Evolutionary conservation across 225 moss, liverwort and hornwort species (phyloP), one percentile per base, ranked within the genome.

Genomic region (Lunularia cruciata): DNA sequence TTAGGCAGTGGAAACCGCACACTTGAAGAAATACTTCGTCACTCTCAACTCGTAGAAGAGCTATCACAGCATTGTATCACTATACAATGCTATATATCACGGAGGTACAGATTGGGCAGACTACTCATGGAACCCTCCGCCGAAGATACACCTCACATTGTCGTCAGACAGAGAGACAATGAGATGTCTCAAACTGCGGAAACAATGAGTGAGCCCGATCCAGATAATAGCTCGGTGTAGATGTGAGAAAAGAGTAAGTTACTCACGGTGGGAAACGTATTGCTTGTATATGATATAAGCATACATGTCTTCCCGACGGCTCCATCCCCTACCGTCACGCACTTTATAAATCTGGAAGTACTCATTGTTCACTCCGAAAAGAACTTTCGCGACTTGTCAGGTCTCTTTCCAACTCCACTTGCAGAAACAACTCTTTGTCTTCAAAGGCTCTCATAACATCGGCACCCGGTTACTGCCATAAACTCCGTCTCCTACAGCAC

Each of bases 221-320:
- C 15, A 25, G 27, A 28, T 22, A 10, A 46, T 25, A 62, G 25
- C 23, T 56, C 23, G 23, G 42, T n/a, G n/a, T n/a, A n/a, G n/a
- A n/a, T n/a, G 63, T 26, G 43, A 22, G 4, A 5, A 1, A 34
- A 36, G n/a, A 43, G 6, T n/a, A 15, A 14, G n/a, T 19, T 38
- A 79, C 90, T 92, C 83, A 98, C 96, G 48, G 96, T 92, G 45
- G 96, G 96, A 61, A 98, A 98, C 43, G 96, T 98, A 72, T 98
- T 98, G 84, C 96, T 98, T 75, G 96, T 98, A 76, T 98, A 98
- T 3, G 96, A 98, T 57, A 98, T 98, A 69, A 98, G 96, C 96
- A 98, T 98, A 79, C 96, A 98, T 49, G 96, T 98, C 84, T 98
- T 98, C 54, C 96, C 96, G 9, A 98, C 96, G 71, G 96, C 96